Conservation (phyloP, 2,329 filamentous ascomycete genomes). For the Monosporascus sp. region DNA sequence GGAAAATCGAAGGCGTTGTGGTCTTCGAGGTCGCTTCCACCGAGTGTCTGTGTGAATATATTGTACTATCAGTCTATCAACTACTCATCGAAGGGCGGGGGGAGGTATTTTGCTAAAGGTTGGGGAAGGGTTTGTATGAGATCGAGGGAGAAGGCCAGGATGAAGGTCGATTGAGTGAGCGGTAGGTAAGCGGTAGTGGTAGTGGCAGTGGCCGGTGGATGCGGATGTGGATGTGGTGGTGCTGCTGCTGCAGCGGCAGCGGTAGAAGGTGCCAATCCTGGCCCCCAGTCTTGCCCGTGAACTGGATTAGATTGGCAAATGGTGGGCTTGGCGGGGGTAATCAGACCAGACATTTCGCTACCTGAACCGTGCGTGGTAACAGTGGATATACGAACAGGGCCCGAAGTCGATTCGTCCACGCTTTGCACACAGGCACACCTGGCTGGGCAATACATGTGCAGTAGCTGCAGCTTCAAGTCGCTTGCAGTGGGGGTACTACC, state of each 20-base stretch:
- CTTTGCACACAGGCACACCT: too few species aligned
- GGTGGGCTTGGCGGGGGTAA: conserved; percentile 7
- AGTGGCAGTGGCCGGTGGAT: background rate
- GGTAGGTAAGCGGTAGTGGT: background rate
- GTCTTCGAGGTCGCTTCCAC: conserved; percentile 9
- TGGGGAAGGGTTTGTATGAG: conserved; percentile 3
- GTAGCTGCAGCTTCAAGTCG: too few species aligned
- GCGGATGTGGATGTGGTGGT: background rate
- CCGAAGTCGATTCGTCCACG: too few species aligned
- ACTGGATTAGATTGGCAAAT: conserved; percentile 1
- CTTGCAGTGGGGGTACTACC: too few species aligned
- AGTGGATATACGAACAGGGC: too few species aligned
- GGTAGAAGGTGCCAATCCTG: background rate
- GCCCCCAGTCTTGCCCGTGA: background rate
- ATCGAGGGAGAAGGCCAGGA: background rate
- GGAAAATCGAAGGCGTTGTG: conserved; percentile 10
- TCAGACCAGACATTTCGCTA: conserved; percentile 3
- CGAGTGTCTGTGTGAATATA: background rate
- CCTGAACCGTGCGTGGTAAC: background rate
- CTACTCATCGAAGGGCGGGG: conserved; percentile 4
- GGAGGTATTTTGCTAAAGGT: background rate
- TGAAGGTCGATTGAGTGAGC: background rate
- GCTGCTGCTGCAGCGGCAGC: background rate
- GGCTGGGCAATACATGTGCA: too few species aligned
- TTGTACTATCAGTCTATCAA: conserved; percentile 4